Evolutionary conservation across 805 yeast genomes (phyloP).

Genomic region (Saccharomycopsis javanensis): DNA sequence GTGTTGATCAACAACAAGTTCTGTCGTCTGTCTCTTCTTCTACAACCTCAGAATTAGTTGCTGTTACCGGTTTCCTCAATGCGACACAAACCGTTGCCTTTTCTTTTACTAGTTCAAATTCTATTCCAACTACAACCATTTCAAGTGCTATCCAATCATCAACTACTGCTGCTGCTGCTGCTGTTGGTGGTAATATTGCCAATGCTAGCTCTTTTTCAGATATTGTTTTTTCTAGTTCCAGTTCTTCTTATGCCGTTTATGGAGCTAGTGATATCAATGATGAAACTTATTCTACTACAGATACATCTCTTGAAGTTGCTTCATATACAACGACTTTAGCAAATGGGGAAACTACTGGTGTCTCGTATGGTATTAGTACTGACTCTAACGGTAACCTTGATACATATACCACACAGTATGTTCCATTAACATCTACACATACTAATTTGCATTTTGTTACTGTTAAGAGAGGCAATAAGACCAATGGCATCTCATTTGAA

Average conservation of each 20-base stretch:
- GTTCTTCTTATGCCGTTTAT: slow-evolving; percentile 11
- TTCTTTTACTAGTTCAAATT: slow-evolving; percentile 3
- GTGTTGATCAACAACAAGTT: background rate
- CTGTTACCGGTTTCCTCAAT: background rate
- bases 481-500: slow-evolving; percentile 4
- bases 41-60: slow-evolving; percentile 4
- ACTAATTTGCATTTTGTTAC: slow-evolving; percentile 17
- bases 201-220: slow-evolving; percentile 23
- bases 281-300: slow-evolving; percentile 13
- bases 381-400: slow-evolving; percentile 1
- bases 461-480: slow-evolving; percentile 10
- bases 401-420: slow-evolving; percentile 15
- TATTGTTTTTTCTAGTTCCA: slow-evolving; percentile 7
- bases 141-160: background rate
- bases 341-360: slow-evolving; percentile 18
- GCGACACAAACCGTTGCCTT: slow-evolving; percentile 1
- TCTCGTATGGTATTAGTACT: slow-evolving; percentile 10
- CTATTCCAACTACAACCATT: background rate
- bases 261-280: slow-evolving; percentile 5
- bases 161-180: slow-evolving; percentile 22
- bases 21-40: background rate
- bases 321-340: slow-evolving; percentile 9
- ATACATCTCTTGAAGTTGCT: slow-evolving; percentile 18
- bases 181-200: slow-evolving; percentile 28
- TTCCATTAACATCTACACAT: slow-evolving; percentile 18